These are phyloP conservation scores for Rubroshorea leprosula DNA, from an alignment of 345 rosid genomes.

Conservation along the genomic window DNA sequence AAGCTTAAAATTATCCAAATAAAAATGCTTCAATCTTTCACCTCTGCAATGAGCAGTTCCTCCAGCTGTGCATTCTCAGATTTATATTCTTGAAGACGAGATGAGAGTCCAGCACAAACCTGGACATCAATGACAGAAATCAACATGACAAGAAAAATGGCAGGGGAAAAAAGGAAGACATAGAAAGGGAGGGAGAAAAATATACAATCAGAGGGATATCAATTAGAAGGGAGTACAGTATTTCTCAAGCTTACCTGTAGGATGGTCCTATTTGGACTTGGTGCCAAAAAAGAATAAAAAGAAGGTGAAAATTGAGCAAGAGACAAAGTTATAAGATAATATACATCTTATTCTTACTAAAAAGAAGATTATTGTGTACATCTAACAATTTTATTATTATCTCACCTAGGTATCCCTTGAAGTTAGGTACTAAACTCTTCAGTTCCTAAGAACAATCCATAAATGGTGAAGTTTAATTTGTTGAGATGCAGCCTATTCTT, in stretches of 20 bases:
- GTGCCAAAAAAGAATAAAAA: no score
- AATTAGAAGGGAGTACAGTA: no score
- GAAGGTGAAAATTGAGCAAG: no score
- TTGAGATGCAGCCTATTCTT: no score
- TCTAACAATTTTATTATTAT: background rate
- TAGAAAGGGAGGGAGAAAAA: no score
- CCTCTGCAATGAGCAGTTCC: conserved; percentile 97
- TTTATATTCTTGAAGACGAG: conserved; percentile 96
- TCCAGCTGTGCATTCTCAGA: conserved; percentile 97
- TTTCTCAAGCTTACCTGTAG: no score
- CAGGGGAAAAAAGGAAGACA: no score
- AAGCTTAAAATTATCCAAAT: conserved; percentile 10
- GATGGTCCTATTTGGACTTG: no score
- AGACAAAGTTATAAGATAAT: no score
- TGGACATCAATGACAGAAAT: conserved; percentile 21
- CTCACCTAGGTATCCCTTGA: background rate
- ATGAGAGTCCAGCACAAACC: conserved; percentile 95
- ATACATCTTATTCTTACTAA: background rate
- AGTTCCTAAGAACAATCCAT: background rate
- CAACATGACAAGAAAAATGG: no score
- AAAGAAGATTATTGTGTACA: background rate
- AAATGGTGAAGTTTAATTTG: no score
- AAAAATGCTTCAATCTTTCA: conserved; percentile 17
- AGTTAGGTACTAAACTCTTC: background rate
- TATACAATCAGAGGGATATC: no score